Evolutionary conservation across 345 rosid genomes (phyloP).

Genomic region (Psidium guajava): DNA sequence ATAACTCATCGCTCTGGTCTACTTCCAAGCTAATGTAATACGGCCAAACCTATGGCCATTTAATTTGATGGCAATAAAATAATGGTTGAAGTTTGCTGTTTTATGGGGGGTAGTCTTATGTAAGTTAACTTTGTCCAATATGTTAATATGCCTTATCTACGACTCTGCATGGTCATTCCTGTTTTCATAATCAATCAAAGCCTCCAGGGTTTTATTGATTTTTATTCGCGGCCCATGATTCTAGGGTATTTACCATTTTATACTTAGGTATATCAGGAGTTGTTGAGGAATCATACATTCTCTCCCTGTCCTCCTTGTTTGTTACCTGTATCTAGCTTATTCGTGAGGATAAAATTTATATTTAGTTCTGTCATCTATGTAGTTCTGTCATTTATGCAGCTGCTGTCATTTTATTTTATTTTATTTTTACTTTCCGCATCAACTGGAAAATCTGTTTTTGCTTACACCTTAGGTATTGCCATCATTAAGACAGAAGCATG

Average conservation of each 20-base stretch:
- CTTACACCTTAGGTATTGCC: slow-evolving; percentile 29
- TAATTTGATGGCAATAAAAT: not conserved
- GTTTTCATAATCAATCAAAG: not conserved
- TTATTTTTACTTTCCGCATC: not conserved
- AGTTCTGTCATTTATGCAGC: not conserved
- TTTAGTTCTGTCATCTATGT: not conserved
- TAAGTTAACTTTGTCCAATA: not conserved
- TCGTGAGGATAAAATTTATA: not conserved
- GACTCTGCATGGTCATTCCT: not conserved
- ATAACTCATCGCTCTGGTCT: not conserved
- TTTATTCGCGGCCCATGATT: not conserved
- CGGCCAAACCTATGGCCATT: not conserved
- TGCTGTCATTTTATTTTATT: too few relatives aligned
- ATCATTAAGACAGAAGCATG: slow-evolving; percentile 40
- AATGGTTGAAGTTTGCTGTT: not conserved
- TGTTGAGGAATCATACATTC: not conserved
- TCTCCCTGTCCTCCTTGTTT: not conserved
- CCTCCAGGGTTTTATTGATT: not conserved
- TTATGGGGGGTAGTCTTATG: not conserved
- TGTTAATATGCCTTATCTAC: not conserved
- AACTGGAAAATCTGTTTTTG: not conserved
- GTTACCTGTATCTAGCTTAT: not conserved
- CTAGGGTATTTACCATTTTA: not conserved
- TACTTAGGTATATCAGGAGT: not conserved
- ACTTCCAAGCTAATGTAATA: not conserved